These are phyloP conservation scores for Ricinus communis DNA, from an alignment of 345 rosid species.

Conservation along the genomic window DNA sequence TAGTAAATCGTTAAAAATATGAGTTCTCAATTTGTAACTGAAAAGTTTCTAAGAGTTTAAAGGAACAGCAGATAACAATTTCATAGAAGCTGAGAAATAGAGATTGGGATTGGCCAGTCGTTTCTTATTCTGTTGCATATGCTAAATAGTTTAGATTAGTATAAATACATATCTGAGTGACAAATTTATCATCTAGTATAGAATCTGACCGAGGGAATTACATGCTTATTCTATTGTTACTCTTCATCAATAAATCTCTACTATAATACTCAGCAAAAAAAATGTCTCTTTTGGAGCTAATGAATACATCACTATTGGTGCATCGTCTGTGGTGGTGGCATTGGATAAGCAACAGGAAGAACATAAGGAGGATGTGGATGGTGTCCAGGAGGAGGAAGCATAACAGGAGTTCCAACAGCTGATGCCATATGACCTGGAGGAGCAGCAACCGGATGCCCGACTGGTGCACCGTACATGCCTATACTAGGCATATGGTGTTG, in stretches of 20 bases:
- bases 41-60: too few relatives aligned
- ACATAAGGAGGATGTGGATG: conserved; percentile 67
- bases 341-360: conserved; percentile 66
- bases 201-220: neutral
- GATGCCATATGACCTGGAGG: conserved; percentile 69
- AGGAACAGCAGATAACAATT: neutral
- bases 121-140: neutral
- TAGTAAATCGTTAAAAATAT: too few relatives aligned
- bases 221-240: conserved; percentile 4
- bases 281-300: neutral
- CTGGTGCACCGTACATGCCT: conserved; percentile 70
- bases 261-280: neutral
- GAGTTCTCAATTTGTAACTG: too few relatives aligned
- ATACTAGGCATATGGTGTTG: conserved; percentile 56
- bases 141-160: neutral
- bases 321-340: conserved; percentile 57
- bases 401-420: conserved; percentile 85
- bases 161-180: neutral
- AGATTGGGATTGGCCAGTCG: neutral
- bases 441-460: conserved; percentile 72
- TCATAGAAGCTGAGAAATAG: neutral
- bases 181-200: neutral
- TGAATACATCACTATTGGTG: conserved; percentile 41
- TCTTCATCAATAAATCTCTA: conserved; percentile 5
- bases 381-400: conserved; percentile 57